Conservation (phyloP, 495 filamentous ascomycete species). For the Neurospora sp. region DNA sequence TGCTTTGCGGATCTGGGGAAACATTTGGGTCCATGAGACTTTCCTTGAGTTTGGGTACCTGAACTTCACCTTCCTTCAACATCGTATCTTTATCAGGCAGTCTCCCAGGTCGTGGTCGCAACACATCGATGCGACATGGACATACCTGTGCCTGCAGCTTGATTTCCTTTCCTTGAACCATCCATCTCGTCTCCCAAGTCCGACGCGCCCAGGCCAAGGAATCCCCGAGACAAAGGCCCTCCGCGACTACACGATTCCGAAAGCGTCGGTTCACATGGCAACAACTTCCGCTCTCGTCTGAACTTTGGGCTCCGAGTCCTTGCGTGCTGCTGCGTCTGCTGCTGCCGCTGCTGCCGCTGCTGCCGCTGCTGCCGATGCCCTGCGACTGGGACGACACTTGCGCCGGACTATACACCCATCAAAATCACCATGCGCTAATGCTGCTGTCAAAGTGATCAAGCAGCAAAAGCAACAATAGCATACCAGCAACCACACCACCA, state of each 20-base stretch:
- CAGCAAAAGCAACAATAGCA: conserved; percentile 24
- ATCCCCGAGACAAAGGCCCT: not conserved
- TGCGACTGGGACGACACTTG: not conserved
- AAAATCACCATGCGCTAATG: not conserved
- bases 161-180: not conserved
- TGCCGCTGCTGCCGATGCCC: not conserved
- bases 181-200: not conserved
- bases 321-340: not conserved
- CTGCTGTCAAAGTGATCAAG: conserved; percentile 9
- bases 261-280: not conserved
- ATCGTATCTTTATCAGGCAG: not conserved
- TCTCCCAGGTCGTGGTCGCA: not conserved
- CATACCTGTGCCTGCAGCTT: not conserved
- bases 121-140: not conserved
- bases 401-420: not conserved
- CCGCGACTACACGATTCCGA: not conserved
- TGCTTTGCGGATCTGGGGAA: not conserved
- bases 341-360: not conserved
- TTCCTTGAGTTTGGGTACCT: not conserved
- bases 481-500: conserved; percentile 16
- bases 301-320: not conserved
- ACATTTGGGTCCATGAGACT: not conserved
- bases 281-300: not conserved
- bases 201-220: not conserved
- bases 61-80: not conserved